phyloP scores from a whole-genome alignment of 768 basidiomycete species.

The Podaxis mareebaensis region DNA sequence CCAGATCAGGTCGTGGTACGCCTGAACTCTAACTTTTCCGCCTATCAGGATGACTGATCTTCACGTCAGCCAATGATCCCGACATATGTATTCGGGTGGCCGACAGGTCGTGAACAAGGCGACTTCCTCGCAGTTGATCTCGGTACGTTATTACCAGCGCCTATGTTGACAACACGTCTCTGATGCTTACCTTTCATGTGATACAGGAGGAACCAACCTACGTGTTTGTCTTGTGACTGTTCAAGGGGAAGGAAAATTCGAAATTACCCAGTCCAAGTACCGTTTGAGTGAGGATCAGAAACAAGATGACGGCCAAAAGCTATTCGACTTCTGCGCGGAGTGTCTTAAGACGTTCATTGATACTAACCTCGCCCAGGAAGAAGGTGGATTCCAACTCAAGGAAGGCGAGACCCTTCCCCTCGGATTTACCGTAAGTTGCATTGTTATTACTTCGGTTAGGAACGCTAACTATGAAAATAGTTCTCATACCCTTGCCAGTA shows the following conservation, averaged over 20 bases:
- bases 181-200: not conserved
- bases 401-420: constrained; percentile 69
- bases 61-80: constrained; percentile 84
- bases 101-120: constrained; percentile 84
- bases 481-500: constrained; percentile 96
- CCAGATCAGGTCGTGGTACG: constrained; percentile 85
- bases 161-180: constrained; percentile 7
- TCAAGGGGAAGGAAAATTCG: constrained; percentile 93
- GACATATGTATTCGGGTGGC: constrained; percentile 96
- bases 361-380: constrained; percentile 54
- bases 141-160: constrained; percentile 46
- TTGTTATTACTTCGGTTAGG: constrained; percentile 5
- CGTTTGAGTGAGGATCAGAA: constrained; percentile 97
- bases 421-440: constrained; percentile 85
- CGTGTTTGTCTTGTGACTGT: constrained; percentile 96
- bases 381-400: constrained; percentile 48
- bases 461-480: constrained; percentile 33
- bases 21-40: constrained; percentile 23
- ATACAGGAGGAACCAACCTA: constrained; percentile 89
- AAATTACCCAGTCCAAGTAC: constrained; percentile 97
- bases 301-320: constrained; percentile 90
- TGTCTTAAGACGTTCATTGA: constrained; percentile 88
- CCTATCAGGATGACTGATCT: constrained; percentile 7
- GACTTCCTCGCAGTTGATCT: constrained; percentile 90
- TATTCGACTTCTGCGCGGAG: constrained; percentile 98